Evolutionary conservation across 371 early-diverging fungal species (phyloP).

Genomic region (Zopfochytrium polystomum): DNA sequence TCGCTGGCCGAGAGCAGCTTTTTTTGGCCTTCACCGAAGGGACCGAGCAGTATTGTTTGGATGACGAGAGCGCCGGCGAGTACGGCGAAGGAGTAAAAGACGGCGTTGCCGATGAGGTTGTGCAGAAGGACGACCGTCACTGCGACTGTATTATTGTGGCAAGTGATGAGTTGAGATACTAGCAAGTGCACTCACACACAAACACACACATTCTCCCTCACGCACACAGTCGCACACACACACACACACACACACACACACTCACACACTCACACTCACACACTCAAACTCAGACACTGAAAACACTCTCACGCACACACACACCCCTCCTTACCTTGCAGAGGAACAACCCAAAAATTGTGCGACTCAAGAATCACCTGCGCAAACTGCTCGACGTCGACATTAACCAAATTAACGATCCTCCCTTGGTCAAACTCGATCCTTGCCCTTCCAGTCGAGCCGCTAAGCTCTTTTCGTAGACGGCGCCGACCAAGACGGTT

Average conservation of each 20-base stretch:
- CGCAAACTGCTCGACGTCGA: too few species aligned
- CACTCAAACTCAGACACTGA: too few species aligned
- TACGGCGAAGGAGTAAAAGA: slow-evolving; percentile 22
- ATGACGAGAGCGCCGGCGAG: slow-evolving; percentile 8
- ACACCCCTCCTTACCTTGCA: too few species aligned
- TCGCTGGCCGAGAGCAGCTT: slow-evolving; percentile 18
- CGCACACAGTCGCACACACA: too few species aligned
- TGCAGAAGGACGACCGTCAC: slow-evolving; percentile 19
- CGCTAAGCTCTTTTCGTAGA: slow-evolving; percentile 13
- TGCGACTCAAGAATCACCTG: too few species aligned
- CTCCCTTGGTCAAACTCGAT: slow-evolving; percentile 52
- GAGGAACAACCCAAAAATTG: too few species aligned
- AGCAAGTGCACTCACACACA: too few species aligned
- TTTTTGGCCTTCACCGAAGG: slow-evolving; percentile 14
- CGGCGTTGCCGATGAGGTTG: slow-evolving; percentile 19
- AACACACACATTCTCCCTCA: too few species aligned
- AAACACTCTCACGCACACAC: too few species aligned
- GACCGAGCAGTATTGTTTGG: slow-evolving; percentile 11
- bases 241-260: not conserved
- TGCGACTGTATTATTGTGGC: not conserved
- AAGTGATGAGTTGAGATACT: not conserved
- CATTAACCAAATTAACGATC: slow-evolving; percentile 68
- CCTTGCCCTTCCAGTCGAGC: not conserved
- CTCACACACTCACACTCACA: too few species aligned
- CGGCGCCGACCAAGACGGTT: slow-evolving; percentile 4